Evolutionary conservation across 2,329 filamentous ascomycete genomes (phyloP).

Genomic region (Talaromyces sp.): DNA sequence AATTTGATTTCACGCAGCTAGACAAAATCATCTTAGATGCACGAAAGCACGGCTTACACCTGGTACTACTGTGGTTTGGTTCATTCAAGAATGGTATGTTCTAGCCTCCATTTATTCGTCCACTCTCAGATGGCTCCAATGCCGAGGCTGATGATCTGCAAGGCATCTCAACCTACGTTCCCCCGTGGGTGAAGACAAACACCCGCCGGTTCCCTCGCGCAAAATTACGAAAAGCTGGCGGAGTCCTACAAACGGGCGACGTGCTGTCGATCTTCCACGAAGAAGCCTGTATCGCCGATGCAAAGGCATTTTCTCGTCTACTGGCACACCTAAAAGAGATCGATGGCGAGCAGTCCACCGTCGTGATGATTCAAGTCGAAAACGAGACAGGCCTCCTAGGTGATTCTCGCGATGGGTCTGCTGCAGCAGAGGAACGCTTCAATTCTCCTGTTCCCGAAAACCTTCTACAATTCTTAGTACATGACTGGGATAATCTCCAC

Average conservation of each 20-base stretch:
- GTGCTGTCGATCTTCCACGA: constrained; percentile 42
- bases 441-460: constrained; percentile 39
- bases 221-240: constrained; percentile 26
- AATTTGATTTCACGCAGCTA: constrained; percentile 48
- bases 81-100: constrained; percentile 51
- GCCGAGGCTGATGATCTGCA: background rate
- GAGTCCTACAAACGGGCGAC: constrained; percentile 34
- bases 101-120: background rate
- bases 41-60: constrained; percentile 39
- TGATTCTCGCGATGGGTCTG: constrained; percentile 54
- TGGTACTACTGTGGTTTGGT: constrained; percentile 53
- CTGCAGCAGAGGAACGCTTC: constrained; percentile 48
- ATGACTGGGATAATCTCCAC: constrained; percentile 18
- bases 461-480: constrained; percentile 34
- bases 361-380: constrained; percentile 62
- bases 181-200: constrained; percentile 41
- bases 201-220: constrained; percentile 27
- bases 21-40: constrained; percentile 45
- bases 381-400: constrained; percentile 58
- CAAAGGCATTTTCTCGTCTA: constrained; percentile 43
- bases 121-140: constrained; percentile 10
- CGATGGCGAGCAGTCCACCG: constrained; percentile 52
- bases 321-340: constrained; percentile 48
- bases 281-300: constrained; percentile 40
- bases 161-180: constrained; percentile 40